A percentile compares a stretch with the other conserved stretches of the same genome.
These are phyloP conservation scores for Osmanthus fragrans DNA, from an alignment of 257 asterid genomes.

Conservation along the genomic window DNA sequence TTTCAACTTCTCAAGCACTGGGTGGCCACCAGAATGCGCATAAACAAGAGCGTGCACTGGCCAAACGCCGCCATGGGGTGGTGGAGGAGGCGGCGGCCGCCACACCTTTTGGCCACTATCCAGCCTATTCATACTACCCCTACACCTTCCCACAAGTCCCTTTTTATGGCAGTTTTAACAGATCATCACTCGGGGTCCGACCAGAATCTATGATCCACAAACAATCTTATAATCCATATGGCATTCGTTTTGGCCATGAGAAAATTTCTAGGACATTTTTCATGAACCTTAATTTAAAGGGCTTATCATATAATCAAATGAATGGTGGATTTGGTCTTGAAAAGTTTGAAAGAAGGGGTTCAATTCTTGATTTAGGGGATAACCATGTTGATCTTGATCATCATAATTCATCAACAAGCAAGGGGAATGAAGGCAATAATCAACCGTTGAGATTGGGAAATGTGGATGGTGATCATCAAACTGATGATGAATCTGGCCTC, in stretches of 20 bases:
- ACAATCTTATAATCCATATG: constrained; percentile 28
- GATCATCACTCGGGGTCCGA: constrained; percentile 45
- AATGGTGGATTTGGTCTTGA: constrained; percentile 23
- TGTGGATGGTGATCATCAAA: constrained; percentile 15
- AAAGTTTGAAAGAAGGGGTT: constrained; percentile 15
- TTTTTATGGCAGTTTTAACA: constrained; percentile 27
- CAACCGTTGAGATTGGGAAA: constrained; percentile 21
- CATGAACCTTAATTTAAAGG: constrained; percentile 27
- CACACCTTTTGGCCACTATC: constrained; percentile 32
- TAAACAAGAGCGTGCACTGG: constrained; percentile 61
- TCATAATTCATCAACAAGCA: neutral
- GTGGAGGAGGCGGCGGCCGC: constrained; percentile 28
- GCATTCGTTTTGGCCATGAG: constrained; percentile 23
- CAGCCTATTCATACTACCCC: constrained; percentile 42
- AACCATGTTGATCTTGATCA: neutral
- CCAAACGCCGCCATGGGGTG: constrained; percentile 50
- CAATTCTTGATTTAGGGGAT: constrained; percentile 27
- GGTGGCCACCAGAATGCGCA: constrained; percentile 88
- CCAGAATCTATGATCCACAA: constrained; percentile 45
- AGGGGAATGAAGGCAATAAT: constrained; percentile 19
- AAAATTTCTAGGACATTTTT: constrained; percentile 30
- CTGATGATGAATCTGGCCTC: constrained; percentile 37
- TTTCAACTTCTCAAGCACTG: constrained; percentile 69
- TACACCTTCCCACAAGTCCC: constrained; percentile 39
- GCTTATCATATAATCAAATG: constrained; percentile 10